Base-by-base conservation (phyloP, 768 basidiomycete genomes). In the Calocybe gangraenosa region DNA sequence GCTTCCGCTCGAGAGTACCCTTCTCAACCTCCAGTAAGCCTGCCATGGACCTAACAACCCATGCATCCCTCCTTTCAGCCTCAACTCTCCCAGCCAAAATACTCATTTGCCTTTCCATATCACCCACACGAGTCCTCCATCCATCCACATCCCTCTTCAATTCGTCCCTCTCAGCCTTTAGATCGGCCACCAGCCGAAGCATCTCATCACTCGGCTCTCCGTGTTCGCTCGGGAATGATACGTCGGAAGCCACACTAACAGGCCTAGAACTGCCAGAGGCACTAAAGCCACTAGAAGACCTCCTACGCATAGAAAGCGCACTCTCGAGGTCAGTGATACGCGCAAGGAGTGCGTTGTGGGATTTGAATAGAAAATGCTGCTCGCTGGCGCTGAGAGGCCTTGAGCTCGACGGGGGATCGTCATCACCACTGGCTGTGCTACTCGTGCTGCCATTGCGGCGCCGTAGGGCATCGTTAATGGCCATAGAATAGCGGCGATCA, bases 151-250 rank as follows among this genome's bases (percentile, higher is more conserved):
- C 93, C 41, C 82, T 79, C 61, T 84, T 85, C 40, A 97, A 71
- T 47, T 92, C 86, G 56, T 98, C 94, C 22, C 94, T 74, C 64
- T 97, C 93, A 10, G 83, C 75, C 61, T 92, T 92, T 55, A 91
- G 73, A 58, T 90, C 88, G 2, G 82, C 71, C 42, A 92, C 71
- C 30, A 87, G 73, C 53, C 75, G 73, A 32, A 90, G 65, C 78
- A 92, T 82, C 66, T 92, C 91, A 54, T 92, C 87, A 47, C 68
- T 79, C 5, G 84, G 82, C 46, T 78, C 82, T 66, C 57, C 49
- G 8, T 66, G 57, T 34, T 65, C 66, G 47, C 66, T 65, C 41
- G 61, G 56, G 50, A 53, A 59, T 42, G 65, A 62, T 46, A 57
- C 67, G 44, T 69, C 69, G 19, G 82, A 82, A 37, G 67, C 56